These are phyloP conservation scores for Sordaria brevicollis DNA, from an alignment of 495 filamentous ascomycete genomes.

Conservation along the genomic window DNA sequence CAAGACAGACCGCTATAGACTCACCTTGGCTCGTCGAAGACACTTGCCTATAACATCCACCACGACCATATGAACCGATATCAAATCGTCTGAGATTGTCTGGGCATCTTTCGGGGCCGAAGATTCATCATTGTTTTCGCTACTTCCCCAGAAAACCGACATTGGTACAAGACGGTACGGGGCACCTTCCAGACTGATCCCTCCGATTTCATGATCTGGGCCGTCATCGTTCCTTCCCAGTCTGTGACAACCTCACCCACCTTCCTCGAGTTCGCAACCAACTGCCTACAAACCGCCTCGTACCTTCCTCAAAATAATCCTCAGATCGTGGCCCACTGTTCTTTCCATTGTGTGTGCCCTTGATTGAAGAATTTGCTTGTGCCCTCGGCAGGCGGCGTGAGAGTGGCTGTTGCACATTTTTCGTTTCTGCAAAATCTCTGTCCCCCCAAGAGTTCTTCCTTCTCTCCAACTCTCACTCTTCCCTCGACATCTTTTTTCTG, in stretches of 20 bases:
- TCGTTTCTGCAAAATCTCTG: background rate
- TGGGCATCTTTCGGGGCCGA: background rate
- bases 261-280: background rate
- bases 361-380: background rate
- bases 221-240: background rate
- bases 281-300: background rate
- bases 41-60: background rate
- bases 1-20: background rate
- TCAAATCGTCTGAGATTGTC: background rate
- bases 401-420: background rate
- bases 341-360: background rate
- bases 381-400: background rate
- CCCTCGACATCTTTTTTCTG: background rate
- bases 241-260: background rate
- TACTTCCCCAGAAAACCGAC: background rate
- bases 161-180: background rate
- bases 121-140: background rate
- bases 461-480: background rate
- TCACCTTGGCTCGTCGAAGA: background rate
- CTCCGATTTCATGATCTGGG: background rate
- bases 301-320: background rate
- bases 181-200: background rate
- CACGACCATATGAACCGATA: background rate
- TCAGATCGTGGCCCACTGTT: background rate
- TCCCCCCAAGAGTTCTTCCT: background rate